phyloP scores from a whole-genome alignment of 768 basidiomycete genomes.

The Amylocystis lapponica region DNA sequence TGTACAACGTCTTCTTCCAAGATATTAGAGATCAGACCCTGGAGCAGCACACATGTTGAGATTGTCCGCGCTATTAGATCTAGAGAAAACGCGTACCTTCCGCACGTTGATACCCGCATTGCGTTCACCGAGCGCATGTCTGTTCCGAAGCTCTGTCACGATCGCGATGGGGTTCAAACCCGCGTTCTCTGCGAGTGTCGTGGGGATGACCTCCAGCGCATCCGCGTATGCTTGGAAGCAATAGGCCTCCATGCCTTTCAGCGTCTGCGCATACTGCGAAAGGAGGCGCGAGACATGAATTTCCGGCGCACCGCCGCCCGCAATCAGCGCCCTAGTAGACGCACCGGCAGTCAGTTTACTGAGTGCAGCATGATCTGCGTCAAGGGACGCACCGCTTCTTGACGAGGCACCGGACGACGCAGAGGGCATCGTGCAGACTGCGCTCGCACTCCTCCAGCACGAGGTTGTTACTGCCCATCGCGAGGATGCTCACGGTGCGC shows the following conservation, averaged over 20 bases:
- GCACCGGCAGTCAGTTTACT: too few relatives aligned
- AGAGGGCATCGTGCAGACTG: constrained; percentile 97
- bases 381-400: constrained; percentile 88
- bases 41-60: neutral
- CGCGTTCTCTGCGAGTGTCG: constrained; percentile 96
- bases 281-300: constrained; percentile 93
- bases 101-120: constrained; percentile 98
- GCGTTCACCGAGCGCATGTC: constrained; percentile 91
- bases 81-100: constrained; percentile 55
- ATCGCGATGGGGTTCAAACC: constrained; percentile 97
- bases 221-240: constrained; percentile 99
- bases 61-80: neutral
- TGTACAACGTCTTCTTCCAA: constrained; percentile 97
- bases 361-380: neutral
- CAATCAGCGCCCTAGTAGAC: constrained; percentile 71
- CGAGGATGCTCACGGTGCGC: constrained; percentile 91
- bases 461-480: constrained; percentile 87
- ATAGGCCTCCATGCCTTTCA: constrained; percentile 98
- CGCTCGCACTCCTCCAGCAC: constrained; percentile 97
- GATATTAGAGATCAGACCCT: constrained; percentile 97
- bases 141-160: constrained; percentile 94
- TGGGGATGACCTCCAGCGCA: constrained; percentile 95
- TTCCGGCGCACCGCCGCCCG: constrained; percentile 96
- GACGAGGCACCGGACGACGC: constrained; percentile 95
- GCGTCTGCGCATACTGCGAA: constrained; percentile 84